Evolutionary conservation across 2,329 filamentous ascomycete genomes (phyloP), one percentile per base, ranked within the genome.

Genomic region (Cryphonectria carpinicola): DNA sequence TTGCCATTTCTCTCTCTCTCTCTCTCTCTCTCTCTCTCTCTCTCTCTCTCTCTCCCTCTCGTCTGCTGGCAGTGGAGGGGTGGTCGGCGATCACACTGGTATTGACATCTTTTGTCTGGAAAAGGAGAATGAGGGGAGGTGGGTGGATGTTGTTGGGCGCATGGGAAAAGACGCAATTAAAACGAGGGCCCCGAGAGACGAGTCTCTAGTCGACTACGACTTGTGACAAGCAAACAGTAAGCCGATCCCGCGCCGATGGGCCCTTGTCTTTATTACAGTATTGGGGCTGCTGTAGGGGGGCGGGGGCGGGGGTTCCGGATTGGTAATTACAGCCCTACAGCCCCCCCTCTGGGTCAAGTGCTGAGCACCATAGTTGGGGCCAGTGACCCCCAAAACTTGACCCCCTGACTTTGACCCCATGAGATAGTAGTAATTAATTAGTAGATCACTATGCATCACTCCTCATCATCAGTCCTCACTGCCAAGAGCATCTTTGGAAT

Each of bases 1-100:
- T 73, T 58, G 77, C 66, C 78, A 76, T 76, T 22, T 32, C 35
- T 35, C 32, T 32, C 32, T 32, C 32, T 32, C 32, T 32, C 35
- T 35, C 32, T 32, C 32, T 32, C 32, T 32, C 32, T 32, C 35
- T 35, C 32, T 32, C 32, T 32, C 32, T 32, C 32, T 32, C 35
- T 35, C 32, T 32, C 32, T 32, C 32, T 32, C 32, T n/a, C n/a
- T n/a, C n/a, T 32, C 28, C 3, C 28, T 32, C 60, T 62, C 4
- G 19, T 62, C 4, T 61, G 14, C 14, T 6, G 7, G 19, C 25
- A 14, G 28, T 39, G 17, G 32, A 32, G 25, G 22, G 56, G 60
- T 25, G 17, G 60, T n/a, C 22, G 60, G n/a, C 10, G 60, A 39
- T 62, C 54, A 32, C 28, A 13, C 19, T 1, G 25, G 28, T 32